Evolutionary conservation across 2,329 filamentous ascomycete species (phyloP), one percentile per base, ranked within the genome.

Genomic region (Massarina eburnea): DNA sequence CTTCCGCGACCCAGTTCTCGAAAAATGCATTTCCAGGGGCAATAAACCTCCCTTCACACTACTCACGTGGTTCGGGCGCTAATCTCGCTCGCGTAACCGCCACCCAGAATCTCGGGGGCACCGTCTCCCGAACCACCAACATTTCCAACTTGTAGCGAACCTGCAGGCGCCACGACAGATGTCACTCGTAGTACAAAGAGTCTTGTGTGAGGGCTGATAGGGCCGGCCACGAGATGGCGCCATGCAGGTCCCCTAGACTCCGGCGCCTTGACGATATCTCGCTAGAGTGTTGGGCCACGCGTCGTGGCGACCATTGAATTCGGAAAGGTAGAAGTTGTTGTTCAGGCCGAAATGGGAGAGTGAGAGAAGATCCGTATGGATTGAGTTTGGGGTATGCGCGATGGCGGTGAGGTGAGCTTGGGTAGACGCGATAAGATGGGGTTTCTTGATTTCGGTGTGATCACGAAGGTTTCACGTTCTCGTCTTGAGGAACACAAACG

Each of bases 151-250:
- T 32, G 14, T 15, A 17, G 27, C 30, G 43, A 39, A 37, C 26
- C 19, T 24, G 20, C 12, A 18, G 42, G 17, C 43, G 47, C 47
- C 39, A 46, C 43, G 40, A 49, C 43, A 49, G 29, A 38, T 49
- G 39, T 49, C 47, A 46, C 41, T 29, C 32, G 32, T 41, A 44
- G 41, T 30, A 37, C 41, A 40, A 43, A 41, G 22, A 30, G 18
- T 12, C 2, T 27, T 29, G 19, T n/a, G 15, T 24, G n/a, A 8
- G n/a, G 27, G n/a, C 21, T 46, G 47, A 49, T 49, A 49, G 47
- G 47, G 19, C 24, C 21, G 27, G 14, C 17, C 38, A 29, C 8
- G 14, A 26, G 39, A 46, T 34, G 43, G n/a, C n/a, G n/a, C n/a
- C n/a, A n/a, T n/a, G n/a, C n/a, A n/a, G n/a, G n/a, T n/a, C n/a